Evolutionary conservation across 2,329 filamentous ascomycete species (phyloP).

Genomic region (Penicillium sp.): DNA sequence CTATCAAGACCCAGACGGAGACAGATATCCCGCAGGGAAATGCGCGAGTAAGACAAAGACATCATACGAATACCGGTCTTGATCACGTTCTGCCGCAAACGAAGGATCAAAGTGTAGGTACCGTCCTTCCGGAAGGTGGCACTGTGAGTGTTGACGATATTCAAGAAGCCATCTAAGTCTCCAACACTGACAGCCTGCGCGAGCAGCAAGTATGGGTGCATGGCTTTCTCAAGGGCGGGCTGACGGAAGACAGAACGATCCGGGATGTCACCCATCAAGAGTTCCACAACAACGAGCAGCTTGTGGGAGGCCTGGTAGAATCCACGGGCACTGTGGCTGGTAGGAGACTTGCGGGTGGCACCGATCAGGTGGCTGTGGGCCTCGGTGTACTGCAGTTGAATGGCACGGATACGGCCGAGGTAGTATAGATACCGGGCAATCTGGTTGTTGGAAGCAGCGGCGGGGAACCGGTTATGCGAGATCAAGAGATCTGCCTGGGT

Average conservation of each 20-base stretch:
- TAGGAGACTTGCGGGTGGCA: constrained; percentile 91
- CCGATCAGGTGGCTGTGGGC: constrained; percentile 92
- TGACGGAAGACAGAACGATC: constrained; percentile 93
- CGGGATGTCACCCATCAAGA: constrained; percentile 98
- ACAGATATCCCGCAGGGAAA: constrained; percentile 95
- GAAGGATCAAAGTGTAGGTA: constrained; percentile 92
- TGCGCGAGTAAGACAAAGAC: constrained; percentile 95
- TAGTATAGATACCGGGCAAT: constrained; percentile 98
- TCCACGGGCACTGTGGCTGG: constrained; percentile 81
- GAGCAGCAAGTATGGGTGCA: constrained; percentile 90
- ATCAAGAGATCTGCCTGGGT: constrained; percentile 94
- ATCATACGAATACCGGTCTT: constrained; percentile 99
- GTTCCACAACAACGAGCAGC: constrained; percentile 91
- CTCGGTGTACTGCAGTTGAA: constrained; percentile 95
- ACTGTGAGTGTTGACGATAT: constrained; percentile 76
- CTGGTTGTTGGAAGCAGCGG: constrained; percentile 95
- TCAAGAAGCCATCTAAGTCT: constrained; percentile 90
- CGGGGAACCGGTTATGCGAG: constrained; percentile 91
- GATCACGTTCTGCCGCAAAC: constrained; percentile 96
- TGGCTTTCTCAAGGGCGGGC: constrained; percentile 77
- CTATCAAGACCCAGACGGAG: constrained; percentile 89
- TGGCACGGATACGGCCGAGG: constrained; percentile 90
- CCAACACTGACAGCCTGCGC: constrained; percentile 96
- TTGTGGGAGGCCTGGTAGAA: constrained; percentile 97
- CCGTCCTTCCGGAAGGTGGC: constrained; percentile 88